Percentiles rank a stretch among this genome's conserved stretches.
Evolutionary conservation across 345 rosid species (phyloP).

Genomic region (Draba incana): DNA sequence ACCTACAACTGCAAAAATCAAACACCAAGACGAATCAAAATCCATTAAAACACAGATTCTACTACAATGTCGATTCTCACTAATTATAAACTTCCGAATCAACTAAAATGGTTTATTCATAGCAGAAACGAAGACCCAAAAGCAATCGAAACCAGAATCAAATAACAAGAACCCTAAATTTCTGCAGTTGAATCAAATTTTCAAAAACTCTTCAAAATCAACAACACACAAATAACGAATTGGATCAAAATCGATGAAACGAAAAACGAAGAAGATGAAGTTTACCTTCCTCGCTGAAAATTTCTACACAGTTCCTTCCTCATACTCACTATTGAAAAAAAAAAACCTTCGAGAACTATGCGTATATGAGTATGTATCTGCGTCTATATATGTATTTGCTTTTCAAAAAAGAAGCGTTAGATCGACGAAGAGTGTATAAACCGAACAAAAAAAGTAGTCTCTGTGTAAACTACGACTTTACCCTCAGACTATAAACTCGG

Average conservation of each 20-base stretch:
- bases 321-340: conserved; percentile 32
- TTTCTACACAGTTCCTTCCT: conserved; percentile 70
- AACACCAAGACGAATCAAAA: conserved; percentile 21
- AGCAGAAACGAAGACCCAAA: too few relatives aligned
- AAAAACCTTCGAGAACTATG: not conserved
- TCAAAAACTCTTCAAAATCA: not conserved
- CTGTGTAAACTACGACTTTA: not conserved
- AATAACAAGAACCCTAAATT: conserved; percentile 8
- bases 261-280: not conserved
- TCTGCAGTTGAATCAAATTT: not conserved
- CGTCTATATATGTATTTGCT: not conserved
- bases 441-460: not conserved
- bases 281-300: conserved; percentile 79
- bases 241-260: not conserved
- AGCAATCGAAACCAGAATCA: not conserved
- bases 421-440: conserved; percentile 17
- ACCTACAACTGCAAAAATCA: conserved; percentile 68
- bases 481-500: not conserved
- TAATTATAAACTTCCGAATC: too few relatives aligned
- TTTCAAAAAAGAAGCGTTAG: conserved; percentile 20
- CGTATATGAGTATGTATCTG: not conserved
- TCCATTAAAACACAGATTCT: not conserved
- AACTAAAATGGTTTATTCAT: too few relatives aligned
- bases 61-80: not conserved
- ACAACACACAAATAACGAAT: conserved; percentile 2